Conservation (phyloP, 768 basidiomycete genomes). For the Leccinum disarticulatum region DNA sequence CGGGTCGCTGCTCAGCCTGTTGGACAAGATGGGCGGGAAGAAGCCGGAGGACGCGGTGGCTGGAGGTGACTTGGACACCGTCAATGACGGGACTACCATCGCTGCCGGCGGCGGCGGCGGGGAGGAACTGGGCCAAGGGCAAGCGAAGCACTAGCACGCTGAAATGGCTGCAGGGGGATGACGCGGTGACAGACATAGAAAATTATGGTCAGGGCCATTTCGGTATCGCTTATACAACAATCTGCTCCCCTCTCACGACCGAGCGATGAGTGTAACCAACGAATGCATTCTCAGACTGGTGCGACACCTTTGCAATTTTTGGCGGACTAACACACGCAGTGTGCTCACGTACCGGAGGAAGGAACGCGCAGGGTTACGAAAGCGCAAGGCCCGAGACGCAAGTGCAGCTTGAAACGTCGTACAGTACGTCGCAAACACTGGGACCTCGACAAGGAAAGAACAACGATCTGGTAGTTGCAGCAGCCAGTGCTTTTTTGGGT, state of each 20-base stretch:
- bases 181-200: background rate
- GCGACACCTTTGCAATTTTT: background rate
- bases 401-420: too few relatives aligned
- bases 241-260: background rate
- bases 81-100: background rate
- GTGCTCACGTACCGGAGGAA: too few relatives aligned
- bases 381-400: background rate
- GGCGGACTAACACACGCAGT: too few relatives aligned
- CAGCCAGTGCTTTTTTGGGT: too few relatives aligned
- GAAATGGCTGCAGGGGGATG: background rate
- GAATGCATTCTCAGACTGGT: background rate
- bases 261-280: background rate
- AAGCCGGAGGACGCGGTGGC: background rate
- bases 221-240: background rate
- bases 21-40: slow-evolving; percentile 28
- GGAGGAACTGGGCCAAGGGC: background rate
- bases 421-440: too few relatives aligned
- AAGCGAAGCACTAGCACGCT: background rate
- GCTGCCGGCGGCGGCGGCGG: background rate
- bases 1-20: slow-evolving; percentile 38
- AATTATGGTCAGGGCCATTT: background rate
- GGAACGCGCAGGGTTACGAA: background rate
- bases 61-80: background rate
- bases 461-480: background rate
- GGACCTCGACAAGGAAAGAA: too few relatives aligned